Evolutionary conservation across 306 rosid species (phyloP).

Genomic region (Malus sylvestris): DNA sequence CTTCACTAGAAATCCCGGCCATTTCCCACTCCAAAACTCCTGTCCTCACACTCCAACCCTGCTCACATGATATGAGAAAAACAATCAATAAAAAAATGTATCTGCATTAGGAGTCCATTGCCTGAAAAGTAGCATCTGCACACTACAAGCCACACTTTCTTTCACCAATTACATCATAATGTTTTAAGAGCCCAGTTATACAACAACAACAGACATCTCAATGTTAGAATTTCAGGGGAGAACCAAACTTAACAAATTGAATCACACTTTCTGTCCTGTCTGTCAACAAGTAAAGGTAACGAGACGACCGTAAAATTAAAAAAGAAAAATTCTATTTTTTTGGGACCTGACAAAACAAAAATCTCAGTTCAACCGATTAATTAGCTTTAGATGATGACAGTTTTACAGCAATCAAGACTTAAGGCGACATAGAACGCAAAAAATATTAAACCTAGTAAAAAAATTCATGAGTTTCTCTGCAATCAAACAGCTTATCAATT

Average conservation of each 20-base stretch:
- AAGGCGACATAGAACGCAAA: not conserved
- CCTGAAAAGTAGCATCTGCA: not conserved
- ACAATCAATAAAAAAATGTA: not conserved
- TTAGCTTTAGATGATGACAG: not conserved
- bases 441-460: not conserved
- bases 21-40: conserved; percentile 44
- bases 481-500: conserved; percentile 12
- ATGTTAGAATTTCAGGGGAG: not conserved
- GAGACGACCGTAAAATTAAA: not conserved
- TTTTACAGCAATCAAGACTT: conserved; percentile 9
- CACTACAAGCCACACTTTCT: not conserved
- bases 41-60: conserved; percentile 35
- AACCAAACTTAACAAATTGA: not conserved
- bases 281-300: not conserved
- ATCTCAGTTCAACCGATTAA: conserved; percentile 8
- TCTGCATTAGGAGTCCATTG: conserved; percentile 13
- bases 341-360: not conserved
- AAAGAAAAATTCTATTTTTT: too few relatives aligned
- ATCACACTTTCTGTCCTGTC: conserved; percentile 1
- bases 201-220: not conserved
- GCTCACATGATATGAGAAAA: conserved; percentile 25
- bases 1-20: conserved; percentile 83
- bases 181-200: not conserved
- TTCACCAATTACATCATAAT: not conserved
- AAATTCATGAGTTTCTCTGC: not conserved